Evolutionary conservation across 2,329 filamentous ascomycete genomes (phyloP).

Genomic region (Ophiostoma triangulosporum): DNA sequence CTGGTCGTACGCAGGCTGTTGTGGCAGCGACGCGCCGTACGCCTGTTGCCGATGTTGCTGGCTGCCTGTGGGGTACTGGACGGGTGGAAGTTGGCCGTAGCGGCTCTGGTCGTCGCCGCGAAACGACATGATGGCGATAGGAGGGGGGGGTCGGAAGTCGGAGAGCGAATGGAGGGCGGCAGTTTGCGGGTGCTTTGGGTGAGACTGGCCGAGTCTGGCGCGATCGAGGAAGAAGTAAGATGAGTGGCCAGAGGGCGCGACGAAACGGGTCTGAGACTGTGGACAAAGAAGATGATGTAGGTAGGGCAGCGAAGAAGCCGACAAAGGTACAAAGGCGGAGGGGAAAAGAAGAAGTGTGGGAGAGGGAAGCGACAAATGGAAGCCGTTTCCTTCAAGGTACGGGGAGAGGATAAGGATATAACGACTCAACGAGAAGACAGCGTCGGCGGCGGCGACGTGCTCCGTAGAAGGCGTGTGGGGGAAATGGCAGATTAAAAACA

Average conservation of each 20-base stretch:
- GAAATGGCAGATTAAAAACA: neutral
- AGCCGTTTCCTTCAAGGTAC: no score
- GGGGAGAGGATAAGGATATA: neutral
- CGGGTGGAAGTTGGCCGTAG: conserved; percentile 53
- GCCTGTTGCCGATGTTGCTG: conserved; percentile 17
- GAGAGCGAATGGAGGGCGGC: neutral
- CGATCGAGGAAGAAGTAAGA: neutral
- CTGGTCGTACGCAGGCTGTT: conserved; percentile 18
- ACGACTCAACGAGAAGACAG: neutral
- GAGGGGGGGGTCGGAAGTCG: neutral
- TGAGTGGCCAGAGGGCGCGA: neutral
- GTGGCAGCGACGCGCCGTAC: conserved; percentile 4
- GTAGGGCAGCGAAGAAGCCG: no score
- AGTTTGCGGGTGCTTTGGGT: no score
- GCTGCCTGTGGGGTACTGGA: conserved; percentile 44
- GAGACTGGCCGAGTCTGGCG: neutral
- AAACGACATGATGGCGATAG: conserved; percentile 41
- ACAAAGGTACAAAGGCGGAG: neutral
- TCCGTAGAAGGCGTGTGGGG: neutral
- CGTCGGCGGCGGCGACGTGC: neutral
- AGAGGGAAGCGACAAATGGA: no score
- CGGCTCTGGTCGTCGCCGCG: conserved; percentile 48
- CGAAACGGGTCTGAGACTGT: neutral
- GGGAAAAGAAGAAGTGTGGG: neutral
- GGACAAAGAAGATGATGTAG: neutral